Evolutionary conservation across 164 flowering plant species (phyloP).

Genomic region (Berberis vulgaris): DNA sequence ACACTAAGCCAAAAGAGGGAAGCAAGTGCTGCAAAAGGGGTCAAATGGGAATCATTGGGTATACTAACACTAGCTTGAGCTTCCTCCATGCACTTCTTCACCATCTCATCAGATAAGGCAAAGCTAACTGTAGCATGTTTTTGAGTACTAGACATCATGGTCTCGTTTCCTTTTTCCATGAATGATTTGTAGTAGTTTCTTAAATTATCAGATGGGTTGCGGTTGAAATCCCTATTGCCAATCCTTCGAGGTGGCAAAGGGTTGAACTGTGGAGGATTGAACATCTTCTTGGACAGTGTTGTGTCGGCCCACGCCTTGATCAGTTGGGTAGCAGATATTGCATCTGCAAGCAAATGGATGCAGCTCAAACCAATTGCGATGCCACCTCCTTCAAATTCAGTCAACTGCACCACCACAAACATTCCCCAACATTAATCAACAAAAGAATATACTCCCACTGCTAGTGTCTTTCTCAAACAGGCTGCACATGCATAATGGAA

Average conservation of each 20-base stretch:
- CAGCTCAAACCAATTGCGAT: constrained; percentile 71
- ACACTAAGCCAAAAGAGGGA: constrained; percentile 50
- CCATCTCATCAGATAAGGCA: constrained; percentile 33
- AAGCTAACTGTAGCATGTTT: constrained; percentile 33
- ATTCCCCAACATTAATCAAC: background rate
- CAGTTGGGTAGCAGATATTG: constrained; percentile 38
- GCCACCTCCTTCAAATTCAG: constrained; percentile 70
- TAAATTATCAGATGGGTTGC: constrained; percentile 16
- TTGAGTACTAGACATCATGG: background rate
- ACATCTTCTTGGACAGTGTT: constrained; percentile 20
- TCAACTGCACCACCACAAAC: constrained; percentile 27
- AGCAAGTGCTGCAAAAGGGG: constrained; percentile 45
- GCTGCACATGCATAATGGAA: too few species aligned
- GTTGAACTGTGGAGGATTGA: constrained; percentile 35
- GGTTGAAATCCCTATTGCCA: constrained; percentile 6
- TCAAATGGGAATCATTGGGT: constrained; percentile 1
- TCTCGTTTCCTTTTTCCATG: constrained; percentile 8
- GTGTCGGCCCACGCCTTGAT: constrained; percentile 64
- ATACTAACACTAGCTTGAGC: constrained; percentile 11
- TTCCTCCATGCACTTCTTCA: constrained; percentile 34
- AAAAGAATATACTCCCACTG: too few species aligned
- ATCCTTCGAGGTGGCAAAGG: constrained; percentile 28
- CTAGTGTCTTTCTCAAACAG: too few species aligned
- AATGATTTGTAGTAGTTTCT: constrained; percentile 36
- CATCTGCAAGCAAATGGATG: constrained; percentile 56